phyloP scores from a whole-genome alignment of 306 rosid genomes.

The Cicer yamashitae region DNA sequence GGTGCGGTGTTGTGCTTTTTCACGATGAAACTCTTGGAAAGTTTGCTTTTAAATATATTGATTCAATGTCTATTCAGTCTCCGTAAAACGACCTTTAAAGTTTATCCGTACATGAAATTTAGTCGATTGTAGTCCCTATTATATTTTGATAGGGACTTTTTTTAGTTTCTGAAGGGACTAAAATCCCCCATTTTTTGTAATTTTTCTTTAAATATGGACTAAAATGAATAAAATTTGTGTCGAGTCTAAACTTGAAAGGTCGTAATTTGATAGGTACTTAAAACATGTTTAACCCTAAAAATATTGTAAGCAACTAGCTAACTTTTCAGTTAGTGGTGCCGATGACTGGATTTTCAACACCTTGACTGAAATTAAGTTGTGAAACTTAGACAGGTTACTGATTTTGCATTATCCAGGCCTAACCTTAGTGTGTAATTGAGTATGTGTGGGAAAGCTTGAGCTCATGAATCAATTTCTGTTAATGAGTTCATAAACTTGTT shows the following conservation, averaged over 20 bases:
- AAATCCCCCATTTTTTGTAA: neutral
- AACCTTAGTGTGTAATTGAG: neutral
- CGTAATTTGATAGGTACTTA: neutral
- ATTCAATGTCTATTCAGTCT: neutral
- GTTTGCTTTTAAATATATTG: neutral
- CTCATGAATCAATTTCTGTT: slow-evolving; percentile 3
- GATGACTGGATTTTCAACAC: neutral
- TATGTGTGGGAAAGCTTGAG: neutral
- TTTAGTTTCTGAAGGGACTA: neutral
- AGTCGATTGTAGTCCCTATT: neutral
- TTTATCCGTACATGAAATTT: neutral
- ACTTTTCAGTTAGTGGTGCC: neutral
- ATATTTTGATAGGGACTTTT: neutral
- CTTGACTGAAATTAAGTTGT: slow-evolving; percentile 12
- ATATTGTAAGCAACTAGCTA: neutral
- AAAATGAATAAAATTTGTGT: neutral
- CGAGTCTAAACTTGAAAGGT: neutral
- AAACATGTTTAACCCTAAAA: neutral
- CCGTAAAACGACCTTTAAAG: neutral
- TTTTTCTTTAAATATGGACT: neutral
- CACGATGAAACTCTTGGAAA: neutral
- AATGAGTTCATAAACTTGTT: neutral
- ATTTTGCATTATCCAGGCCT: neutral
- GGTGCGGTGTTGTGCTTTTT: neutral
- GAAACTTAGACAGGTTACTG: slow-evolving; percentile 1